A percentile compares a stretch with the other conserved stretches of the same genome.
Conservation (phyloP, 306 rosid genomes). For the Mucuna pruriens region DNA sequence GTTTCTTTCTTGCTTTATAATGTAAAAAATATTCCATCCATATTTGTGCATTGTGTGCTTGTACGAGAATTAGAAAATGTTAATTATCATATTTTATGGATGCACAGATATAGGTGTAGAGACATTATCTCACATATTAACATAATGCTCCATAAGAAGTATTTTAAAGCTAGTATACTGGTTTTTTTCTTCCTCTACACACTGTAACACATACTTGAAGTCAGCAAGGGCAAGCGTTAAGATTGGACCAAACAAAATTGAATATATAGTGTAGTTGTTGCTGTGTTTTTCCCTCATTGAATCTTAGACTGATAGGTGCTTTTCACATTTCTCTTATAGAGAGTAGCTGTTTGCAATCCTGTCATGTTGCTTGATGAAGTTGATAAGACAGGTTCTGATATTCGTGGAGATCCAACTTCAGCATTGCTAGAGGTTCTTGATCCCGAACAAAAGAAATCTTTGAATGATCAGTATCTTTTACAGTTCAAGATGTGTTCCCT, state of each 20-base stretch:
- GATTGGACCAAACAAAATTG: slow-evolving; percentile 22
- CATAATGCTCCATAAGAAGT: not conserved
- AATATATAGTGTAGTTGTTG: not conserved
- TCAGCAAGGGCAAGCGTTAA: not conserved
- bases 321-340: slow-evolving; percentile 52
- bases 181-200: not conserved
- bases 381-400: slow-evolving; percentile 98
- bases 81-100: not conserved
- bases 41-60: slow-evolving; percentile 14
- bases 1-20: not conserved
- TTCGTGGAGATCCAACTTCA: slow-evolving; percentile 98
- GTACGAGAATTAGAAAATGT: not conserved
- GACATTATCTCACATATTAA: not conserved
- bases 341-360: slow-evolving; percentile 91
- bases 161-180: slow-evolving; percentile 17
- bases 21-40: not conserved
- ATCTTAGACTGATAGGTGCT: slow-evolving; percentile 29
- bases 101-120: not conserved
- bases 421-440: slow-evolving; percentile 99
- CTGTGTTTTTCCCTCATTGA: not conserved
- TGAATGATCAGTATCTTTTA: slow-evolving; percentile 98
- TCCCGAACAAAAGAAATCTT: slow-evolving; percentile 92
- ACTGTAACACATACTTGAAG: slow-evolving; percentile 22
- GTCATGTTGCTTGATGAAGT: slow-evolving; percentile 98
- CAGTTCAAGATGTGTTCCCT: slow-evolving; percentile 13